phyloP scores from a whole-genome alignment of 2,329 filamentous ascomycete species.

The Plenodomus biglobosus region DNA sequence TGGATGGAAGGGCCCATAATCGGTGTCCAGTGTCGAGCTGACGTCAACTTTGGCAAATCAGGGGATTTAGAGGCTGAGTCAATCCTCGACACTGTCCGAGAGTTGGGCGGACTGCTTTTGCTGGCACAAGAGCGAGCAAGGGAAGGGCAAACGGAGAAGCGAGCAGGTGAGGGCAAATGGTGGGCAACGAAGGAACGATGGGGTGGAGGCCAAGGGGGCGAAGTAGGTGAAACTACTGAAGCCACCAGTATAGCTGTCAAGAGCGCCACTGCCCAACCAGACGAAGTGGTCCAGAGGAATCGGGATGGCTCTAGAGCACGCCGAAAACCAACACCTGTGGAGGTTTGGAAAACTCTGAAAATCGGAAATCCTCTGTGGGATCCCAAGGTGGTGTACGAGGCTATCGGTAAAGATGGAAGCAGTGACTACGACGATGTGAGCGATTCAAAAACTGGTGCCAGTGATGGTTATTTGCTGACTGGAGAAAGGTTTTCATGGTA shows the following conservation, averaged over 20 bases:
- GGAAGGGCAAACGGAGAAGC: constrained; percentile 54
- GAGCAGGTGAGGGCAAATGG: constrained; percentile 60
- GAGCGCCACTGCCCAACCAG: constrained; percentile 31
- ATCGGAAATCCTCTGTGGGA: constrained; percentile 59
- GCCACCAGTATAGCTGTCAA: constrained; percentile 26
- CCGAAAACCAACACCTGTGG: constrained; percentile 49
- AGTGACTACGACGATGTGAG: constrained; percentile 58
- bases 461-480: constrained; percentile 10
- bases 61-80: constrained; percentile 34
- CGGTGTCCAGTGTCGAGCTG: constrained; percentile 57
- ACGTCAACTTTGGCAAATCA: constrained; percentile 55
- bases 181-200: constrained; percentile 60
- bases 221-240: constrained; percentile 42
- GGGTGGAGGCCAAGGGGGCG: constrained; percentile 56
- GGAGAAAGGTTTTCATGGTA: constrained; percentile 59
- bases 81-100: constrained; percentile 57
- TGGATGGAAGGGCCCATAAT: constrained; percentile 61
- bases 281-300: constrained; percentile 31
- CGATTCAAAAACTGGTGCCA: neutral
- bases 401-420: constrained; percentile 56
- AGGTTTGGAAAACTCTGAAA: constrained; percentile 57
- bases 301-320: constrained; percentile 34
- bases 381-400: constrained; percentile 56
- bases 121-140: constrained; percentile 63
- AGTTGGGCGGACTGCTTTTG: constrained; percentile 59